Conservation (phyloP, 495 filamentous ascomycete species). For the Xylaria flabelliformis region DNA sequence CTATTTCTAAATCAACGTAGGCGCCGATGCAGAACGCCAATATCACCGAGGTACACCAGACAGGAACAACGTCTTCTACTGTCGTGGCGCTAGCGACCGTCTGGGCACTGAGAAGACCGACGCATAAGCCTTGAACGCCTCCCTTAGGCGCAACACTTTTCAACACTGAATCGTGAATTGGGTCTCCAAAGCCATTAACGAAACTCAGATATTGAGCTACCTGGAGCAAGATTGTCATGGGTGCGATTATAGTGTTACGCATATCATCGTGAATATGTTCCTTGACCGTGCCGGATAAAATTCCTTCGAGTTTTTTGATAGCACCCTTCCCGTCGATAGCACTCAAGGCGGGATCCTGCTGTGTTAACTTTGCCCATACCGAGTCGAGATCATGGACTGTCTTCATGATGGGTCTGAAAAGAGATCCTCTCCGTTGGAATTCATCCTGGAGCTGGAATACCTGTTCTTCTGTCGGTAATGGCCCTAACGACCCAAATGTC, state of each 20-base stretch:
- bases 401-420: background rate
- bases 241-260: slow-evolving; percentile 1
- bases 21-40: slow-evolving; percentile 8
- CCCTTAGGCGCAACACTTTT: slow-evolving; percentile 5
- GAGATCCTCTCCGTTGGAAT: slow-evolving; percentile 5
- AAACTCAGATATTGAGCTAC: slow-evolving; percentile 2
- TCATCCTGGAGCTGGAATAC: background rate
- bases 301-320: background rate
- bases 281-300: slow-evolving; percentile 5
- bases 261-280: slow-evolving; percentile 1
- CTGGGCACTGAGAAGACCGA: slow-evolving; percentile 46
- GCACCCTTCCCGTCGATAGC: background rate
- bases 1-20: slow-evolving; percentile 7
- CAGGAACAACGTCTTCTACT: slow-evolving; percentile 42
- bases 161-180: slow-evolving; percentile 4
- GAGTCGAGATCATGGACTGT: background rate
- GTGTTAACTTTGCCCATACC: background rate
- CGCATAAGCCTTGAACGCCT: slow-evolving; percentile 45
- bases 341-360: background rate
- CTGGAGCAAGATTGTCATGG: background rate
- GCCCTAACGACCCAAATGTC: slow-evolving; percentile 11
- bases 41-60: slow-evolving; percentile 29
- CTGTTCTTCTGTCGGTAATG: slow-evolving; percentile 9
- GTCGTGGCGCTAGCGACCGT: slow-evolving; percentile 40
- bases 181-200: background rate